Base-by-base conservation (phyloP, 805 yeast species). In the Sugiyamaella mastotermitis region DNA sequence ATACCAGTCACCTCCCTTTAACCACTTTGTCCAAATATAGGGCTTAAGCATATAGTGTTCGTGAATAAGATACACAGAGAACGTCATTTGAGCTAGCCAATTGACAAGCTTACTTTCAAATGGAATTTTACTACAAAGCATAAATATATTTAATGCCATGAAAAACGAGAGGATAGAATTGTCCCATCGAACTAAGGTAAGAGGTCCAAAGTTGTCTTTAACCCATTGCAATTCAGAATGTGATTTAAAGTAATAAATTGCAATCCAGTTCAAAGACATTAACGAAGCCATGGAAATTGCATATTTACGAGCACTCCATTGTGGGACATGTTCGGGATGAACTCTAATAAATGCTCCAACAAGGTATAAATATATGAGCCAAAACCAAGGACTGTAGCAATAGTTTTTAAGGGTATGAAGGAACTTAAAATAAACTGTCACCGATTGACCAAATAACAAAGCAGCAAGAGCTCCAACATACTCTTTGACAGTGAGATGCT, bases 21-120 rank as follows among this genome's bases (percentile, higher is more conserved):
- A 16, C 35, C 32, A 37, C 2, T 17, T 11, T 10, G 24, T 10
- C 29, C 28, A 37, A 5, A 37, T 8, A 3, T 3, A 7, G 4
- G 25, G 14, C 17, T 35, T 23, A 5, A 37, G 17, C 14, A 31
- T 7, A 8, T 16, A 19, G 21, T 37, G 17, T 3, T 37, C 40
- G 19, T 37, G 40, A 5, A 37, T 22, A 8, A 37, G 31, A 22
- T 37, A 37, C 11, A 37, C 40, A 5, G 27, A 14, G 31, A 37
- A 37, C 5, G 35, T 26, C 22, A 30, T 11, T 5, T 17, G 8
- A 11, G 40, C 40, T 16, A 30, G 11, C 31, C 26, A 14, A 24
- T 37, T 37, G 13, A 37, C 25, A 10, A 15, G 6, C 7, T 10
- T 3, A 31, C 40, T 37, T 20, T 28, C 25, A 22, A 37, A 30